A percentile compares a stretch with the other conserved stretches of the same genome.
These are phyloP conservation scores for Mycothermus thermophilus DNA, from an alignment of 495 filamentous ascomycete genomes.

Conservation along the genomic window DNA sequence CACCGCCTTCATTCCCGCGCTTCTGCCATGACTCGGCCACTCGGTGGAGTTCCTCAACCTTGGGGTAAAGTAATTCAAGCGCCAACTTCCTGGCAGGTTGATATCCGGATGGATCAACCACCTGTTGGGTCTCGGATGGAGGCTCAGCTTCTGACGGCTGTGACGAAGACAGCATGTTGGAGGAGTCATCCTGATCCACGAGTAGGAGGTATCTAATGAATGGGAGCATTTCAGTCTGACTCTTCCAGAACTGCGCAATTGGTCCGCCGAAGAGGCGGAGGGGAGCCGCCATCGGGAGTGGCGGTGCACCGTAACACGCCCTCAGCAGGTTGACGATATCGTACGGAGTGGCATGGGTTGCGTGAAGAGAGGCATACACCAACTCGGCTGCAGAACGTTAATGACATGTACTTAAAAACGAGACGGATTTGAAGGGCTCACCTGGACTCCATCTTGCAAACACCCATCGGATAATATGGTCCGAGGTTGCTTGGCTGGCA, in stretches of 20 bases:
- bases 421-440: slow-evolving; percentile 15
- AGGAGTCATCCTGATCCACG: slow-evolving; percentile 13
- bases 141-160: slow-evolving; percentile 1
- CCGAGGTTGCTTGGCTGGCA: slow-evolving; percentile 46
- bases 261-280: slow-evolving; percentile 26
- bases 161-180: not conserved
- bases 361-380: slow-evolving; percentile 27
- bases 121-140: slow-evolving; percentile 3
- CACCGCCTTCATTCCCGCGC: slow-evolving; percentile 23
- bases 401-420: not conserved
- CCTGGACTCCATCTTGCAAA: slow-evolving; percentile 66
- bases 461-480: slow-evolving; percentile 64
- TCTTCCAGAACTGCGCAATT: slow-evolving; percentile 22
- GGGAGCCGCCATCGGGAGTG: slow-evolving; percentile 11
- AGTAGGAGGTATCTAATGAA: slow-evolving; percentile 31
- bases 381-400: slow-evolving; percentile 20
- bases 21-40: slow-evolving; percentile 32
- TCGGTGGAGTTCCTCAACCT: slow-evolving; percentile 28
- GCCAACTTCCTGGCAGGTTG: slow-evolving; percentile 32
- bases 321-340: slow-evolving; percentile 33
- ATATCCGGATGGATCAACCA: slow-evolving; percentile 23
- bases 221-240: slow-evolving; percentile 9
- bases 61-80: slow-evolving; percentile 35
- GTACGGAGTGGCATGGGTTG: slow-evolving; percentile 26
- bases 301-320: slow-evolving; percentile 27